Conservation (phyloP, 805 yeast genomes). For the Wickerhamiella cacticola region DNA sequence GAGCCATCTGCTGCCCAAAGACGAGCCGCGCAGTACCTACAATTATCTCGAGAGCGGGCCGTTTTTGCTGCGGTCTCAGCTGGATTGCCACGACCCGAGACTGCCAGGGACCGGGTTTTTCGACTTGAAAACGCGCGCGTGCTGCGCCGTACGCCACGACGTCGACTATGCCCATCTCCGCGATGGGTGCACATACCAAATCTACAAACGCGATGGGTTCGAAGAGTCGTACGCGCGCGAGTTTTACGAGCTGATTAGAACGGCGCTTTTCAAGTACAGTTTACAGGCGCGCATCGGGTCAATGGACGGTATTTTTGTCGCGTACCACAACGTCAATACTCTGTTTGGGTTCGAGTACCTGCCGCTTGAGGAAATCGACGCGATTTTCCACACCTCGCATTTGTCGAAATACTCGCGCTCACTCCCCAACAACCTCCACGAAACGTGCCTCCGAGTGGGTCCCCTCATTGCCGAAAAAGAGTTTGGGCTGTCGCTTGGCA, state of each 20-base stretch:
- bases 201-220: constrained; percentile 47
- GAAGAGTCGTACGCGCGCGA: constrained; percentile 80
- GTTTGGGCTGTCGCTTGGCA: constrained; percentile 45
- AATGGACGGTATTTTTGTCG: constrained; percentile 93
- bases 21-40: constrained; percentile 33
- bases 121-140: constrained; percentile 87
- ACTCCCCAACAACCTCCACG: constrained; percentile 21
- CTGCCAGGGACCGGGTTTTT: constrained; percentile 87
- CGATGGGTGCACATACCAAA: constrained; percentile 54
- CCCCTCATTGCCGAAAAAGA: constrained; percentile 52
- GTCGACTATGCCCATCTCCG: constrained; percentile 45
- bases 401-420: constrained; percentile 17
- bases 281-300: constrained; percentile 89
- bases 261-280: constrained; percentile 71
- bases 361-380: constrained; percentile 62
- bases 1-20: constrained; percentile 11
- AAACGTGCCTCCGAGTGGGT: constrained; percentile 28
- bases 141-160: constrained; percentile 73
- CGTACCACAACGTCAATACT: constrained; percentile 70
- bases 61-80: constrained; percentile 77
- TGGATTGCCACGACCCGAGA: constrained; percentile 66
- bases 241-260: constrained; percentile 55
- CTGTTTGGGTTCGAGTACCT: constrained; percentile 87
- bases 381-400: constrained; percentile 41
- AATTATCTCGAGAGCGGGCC: constrained; percentile 60